Conservation (phyloP, 306 rosid genomes). For the Inga laurina region DNA sequence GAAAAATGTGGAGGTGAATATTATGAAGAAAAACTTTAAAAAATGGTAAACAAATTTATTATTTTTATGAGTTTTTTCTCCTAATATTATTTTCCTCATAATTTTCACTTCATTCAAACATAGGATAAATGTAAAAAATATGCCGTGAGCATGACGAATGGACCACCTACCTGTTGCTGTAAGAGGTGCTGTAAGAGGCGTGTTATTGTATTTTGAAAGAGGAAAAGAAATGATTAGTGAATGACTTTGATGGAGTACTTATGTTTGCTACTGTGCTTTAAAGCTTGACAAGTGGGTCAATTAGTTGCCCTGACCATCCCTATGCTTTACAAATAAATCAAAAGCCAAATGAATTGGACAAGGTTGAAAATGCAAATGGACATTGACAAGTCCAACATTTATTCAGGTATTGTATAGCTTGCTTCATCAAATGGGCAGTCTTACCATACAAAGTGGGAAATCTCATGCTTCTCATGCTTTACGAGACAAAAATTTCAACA, state of each 20-base stretch:
- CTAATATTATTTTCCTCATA: too few species aligned
- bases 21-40: too few species aligned
- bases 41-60: too few species aligned
- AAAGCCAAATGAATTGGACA: not conserved
- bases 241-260: constrained; percentile 26
- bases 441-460: not conserved
- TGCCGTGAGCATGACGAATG: constrained; percentile 23
- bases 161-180: constrained; percentile 10
- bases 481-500: not conserved
- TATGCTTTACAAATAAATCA: not conserved
- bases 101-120: too few species aligned
- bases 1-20: too few species aligned
- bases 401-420: not conserved
- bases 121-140: not conserved
- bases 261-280: not conserved
- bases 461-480: not conserved
- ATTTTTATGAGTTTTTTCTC: too few species aligned
- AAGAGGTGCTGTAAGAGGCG: not conserved
- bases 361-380: not conserved
- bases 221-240: constrained; percentile 13
- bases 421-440: not conserved
- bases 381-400: not conserved
- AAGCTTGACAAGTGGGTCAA: not conserved
- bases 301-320: not conserved
- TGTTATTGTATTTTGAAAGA: constrained; percentile 11